Conservation (phyloP, 208 protist species). For the Balamuthia mandrillaris region DNA sequence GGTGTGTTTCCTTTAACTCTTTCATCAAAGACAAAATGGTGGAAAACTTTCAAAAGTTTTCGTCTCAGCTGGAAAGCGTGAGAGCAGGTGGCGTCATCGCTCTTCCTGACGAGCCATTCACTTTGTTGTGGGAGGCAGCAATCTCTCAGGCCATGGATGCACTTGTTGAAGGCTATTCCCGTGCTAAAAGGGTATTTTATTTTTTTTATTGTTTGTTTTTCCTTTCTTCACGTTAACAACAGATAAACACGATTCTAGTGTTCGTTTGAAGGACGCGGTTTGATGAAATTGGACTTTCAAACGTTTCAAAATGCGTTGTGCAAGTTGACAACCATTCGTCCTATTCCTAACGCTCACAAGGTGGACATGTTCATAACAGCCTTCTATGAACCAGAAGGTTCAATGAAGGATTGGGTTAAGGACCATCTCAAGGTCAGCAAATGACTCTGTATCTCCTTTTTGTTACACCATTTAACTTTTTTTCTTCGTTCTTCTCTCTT, state of each 20-base stretch:
- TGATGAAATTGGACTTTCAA: conserved; percentile 28
- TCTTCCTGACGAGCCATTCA: background rate
- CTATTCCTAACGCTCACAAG: background rate
- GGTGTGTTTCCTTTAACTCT: background rate
- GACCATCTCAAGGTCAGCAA: no score
- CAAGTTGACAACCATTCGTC: background rate
- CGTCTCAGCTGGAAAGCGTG: background rate
- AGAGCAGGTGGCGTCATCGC: background rate
- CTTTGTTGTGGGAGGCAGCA: background rate
- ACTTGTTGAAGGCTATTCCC: conserved; percentile 3
- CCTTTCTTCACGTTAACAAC: no score
- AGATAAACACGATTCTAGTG: no score
- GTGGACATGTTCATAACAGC: conserved; percentile 10
- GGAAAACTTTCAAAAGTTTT: background rate
- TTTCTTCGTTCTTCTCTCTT: no score
- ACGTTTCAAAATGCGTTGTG: background rate
- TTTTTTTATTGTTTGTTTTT: no score
- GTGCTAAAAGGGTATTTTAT: no score
- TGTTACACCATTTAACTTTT: no score
- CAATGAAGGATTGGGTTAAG: background rate
- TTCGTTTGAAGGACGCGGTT: conserved; percentile 17
- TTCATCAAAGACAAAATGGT: background rate
- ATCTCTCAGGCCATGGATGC: background rate
- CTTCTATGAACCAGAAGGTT: conserved; percentile 5
- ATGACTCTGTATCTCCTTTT: no score